Evolutionary conservation across 2,329 filamentous ascomycete genomes (phyloP), one percentile per base, ranked within the genome.

Genomic region (Stagonosporopsis rhizophila): DNA sequence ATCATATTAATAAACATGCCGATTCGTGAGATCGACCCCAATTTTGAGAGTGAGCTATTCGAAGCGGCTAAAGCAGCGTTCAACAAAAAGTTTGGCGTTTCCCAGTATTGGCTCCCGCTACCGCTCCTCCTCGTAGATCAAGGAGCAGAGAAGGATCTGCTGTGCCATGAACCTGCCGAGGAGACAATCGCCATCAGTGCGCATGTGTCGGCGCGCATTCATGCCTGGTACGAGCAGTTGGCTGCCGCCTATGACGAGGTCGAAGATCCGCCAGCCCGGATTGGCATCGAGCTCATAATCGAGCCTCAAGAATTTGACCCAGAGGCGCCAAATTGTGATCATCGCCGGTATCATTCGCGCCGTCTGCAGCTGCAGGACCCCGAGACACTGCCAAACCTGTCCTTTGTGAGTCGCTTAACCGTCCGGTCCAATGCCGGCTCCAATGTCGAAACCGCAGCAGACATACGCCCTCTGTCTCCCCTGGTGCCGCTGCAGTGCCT

Each of bases 401-500:
- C 48, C 15, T 59, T 59, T 37, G 44, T 57, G 35, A 57, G 41
- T n/a, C 34, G 40, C 20, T 37, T 59, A 20, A 22, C 28, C 35
- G 53, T 59, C 9, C 46, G 40, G 15, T 59, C 57, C 19, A 27
- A 2, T 19, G 1, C 46, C 12, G 49, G 53, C 20, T 51, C 37
- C 41, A 11, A 22, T 14, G 44, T 20, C 34, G 53, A 53, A 7
- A 44, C 12, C 17, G 44, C 57, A 4, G 32, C n/a, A 60, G 44
- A 60, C 32, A 60, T 57, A 60, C 57, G 57, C 22, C 57, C 58
- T 52, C 58, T 60, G 23, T 60, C 58, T 49, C 51, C 55, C 46
- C 51, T 60, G n/a, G 46, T 50, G 32, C 58, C 46, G 34, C 46
- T 58, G 34, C 55, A 60, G 39, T 58, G 55, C 47, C 58, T 60